Percentiles rank a stretch among this genome's conserved stretches.
Evolutionary conservation across 352 stramenopile species (phyloP).

Genomic region (Thalassiosira ordinaria): DNA sequence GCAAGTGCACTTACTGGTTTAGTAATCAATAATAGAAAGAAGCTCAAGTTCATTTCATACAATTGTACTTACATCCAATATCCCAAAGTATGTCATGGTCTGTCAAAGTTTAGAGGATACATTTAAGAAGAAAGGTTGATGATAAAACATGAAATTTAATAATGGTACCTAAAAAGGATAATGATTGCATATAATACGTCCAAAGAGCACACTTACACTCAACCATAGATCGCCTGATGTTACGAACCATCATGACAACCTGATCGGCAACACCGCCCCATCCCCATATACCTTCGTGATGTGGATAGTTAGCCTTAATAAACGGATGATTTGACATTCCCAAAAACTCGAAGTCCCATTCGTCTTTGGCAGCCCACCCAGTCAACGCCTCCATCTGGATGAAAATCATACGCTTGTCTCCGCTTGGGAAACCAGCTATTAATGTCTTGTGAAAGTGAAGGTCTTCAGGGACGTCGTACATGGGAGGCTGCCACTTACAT

Average conservation of each 20-base stretch:
- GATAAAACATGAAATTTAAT: no score
- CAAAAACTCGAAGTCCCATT: constrained; percentile 60
- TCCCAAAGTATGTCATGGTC: constrained; percentile 67
- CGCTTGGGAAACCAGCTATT: constrained; percentile 49
- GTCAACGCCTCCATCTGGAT: constrained; percentile 57
- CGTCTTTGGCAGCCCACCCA: constrained; percentile 55
- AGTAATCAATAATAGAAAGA: no score
- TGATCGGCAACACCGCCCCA: constrained; percentile 55
- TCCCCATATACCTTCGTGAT: constrained; percentile 61
- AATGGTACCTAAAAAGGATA: no score
- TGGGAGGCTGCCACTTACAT: constrained; percentile 32
- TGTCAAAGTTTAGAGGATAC: no score
- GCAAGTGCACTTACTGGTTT: no score
- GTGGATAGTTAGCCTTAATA: constrained; percentile 65
- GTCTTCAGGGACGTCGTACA: constrained; percentile 31
- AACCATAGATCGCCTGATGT: constrained; percentile 48
- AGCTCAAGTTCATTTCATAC: no score
- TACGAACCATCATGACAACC: constrained; percentile 55
- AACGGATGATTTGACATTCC: constrained; percentile 60
- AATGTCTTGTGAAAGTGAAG: constrained; percentile 61
- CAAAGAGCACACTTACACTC: constrained; percentile 34
- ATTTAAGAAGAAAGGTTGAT: no score
- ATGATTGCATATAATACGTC: background rate
- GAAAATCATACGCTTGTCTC: constrained; percentile 60
- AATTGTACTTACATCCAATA: constrained; percentile 40